Evolutionary conservation across 2,329 filamentous ascomycete species (phyloP), one percentile per base, ranked within the genome.

Genomic region (Nigrograna mackinnonii): DNA sequence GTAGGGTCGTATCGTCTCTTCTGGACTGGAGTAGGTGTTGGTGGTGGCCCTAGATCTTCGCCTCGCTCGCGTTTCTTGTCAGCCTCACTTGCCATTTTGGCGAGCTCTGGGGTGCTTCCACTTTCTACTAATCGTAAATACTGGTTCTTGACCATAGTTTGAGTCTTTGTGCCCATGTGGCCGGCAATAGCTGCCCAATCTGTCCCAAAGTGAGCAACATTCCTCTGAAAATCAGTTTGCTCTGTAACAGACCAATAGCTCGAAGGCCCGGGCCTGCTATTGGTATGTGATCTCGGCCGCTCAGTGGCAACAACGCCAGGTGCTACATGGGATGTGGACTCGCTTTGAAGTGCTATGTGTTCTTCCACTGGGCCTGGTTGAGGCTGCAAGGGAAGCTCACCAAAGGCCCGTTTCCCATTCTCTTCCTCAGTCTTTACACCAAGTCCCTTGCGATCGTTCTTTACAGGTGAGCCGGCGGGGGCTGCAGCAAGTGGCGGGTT

Each of bases 241-340:
- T 94, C 89, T 1, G 86, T 86, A 17, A 92, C 88, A 57, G 88
- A 92, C 89, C 89, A 94, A 66, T 94, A 94, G 66, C 88, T 92
- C 1, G 86, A 90, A 12, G 86, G 82, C 51, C 85, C 83, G 17
- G 75, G 75, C 52, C 83, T 79, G 12, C 67, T 52, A 37, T 49
- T 54, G 6, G 61, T 46, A 35, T 61, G 56, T 32, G 50, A 35
- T 36, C 57, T 66, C 24, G 62, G 64, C 39, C 67, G 62, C 31
- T 67, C 67, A 26, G 66, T 62, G 28, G 71, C 62, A 14, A 43
- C 46, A 16, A 19, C 13, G 16, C 51, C 43, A n/a, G 22, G 7
- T 47, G 44, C 22, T 51, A n/a, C n/a, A 62, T 36, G 47, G 62
- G 42, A 26, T 53, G 37, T 14, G 17, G 52, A 39, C 43, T 67